These are phyloP conservation scores for Diaporthe helianthi DNA, from an alignment of 2,329 filamentous ascomycete species.

Conservation along the genomic window DNA sequence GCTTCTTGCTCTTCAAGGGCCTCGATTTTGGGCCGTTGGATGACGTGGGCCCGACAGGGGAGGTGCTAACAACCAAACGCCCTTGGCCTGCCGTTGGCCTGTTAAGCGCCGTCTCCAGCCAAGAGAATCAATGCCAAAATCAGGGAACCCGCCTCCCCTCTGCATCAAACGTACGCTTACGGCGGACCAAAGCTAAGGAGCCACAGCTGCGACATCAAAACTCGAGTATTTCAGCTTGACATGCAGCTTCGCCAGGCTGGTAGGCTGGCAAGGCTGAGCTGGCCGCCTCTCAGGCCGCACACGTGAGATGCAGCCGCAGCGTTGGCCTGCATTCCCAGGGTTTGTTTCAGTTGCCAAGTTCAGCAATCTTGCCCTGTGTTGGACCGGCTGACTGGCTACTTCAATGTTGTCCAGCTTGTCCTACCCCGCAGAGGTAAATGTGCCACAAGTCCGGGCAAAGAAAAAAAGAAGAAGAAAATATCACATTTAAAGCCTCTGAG, in stretches of 20 bases:
- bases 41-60: conserved; percentile 24
- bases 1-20: too few relatives aligned
- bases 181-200: neutral
- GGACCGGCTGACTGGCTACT: too few relatives aligned
- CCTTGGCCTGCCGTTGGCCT: neutral
- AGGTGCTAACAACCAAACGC: conserved; percentile 4
- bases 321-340: neutral
- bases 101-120: conserved; percentile 15
- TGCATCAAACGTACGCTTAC: conserved; percentile 7
- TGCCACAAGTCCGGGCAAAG: too few relatives aligned
- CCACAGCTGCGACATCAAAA: neutral
- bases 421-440: too few relatives aligned
- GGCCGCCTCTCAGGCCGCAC: neutral
- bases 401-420: too few relatives aligned
- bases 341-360: conserved; percentile 5
- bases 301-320: conserved; percentile 2
- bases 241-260: neutral
- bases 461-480: too few relatives aligned
- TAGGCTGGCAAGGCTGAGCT: too few relatives aligned
- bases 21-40: conserved; percentile 15
- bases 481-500: too few relatives aligned
- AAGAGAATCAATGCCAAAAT: conserved; percentile 17
- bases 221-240: neutral
- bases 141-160: conserved; percentile 20
- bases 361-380: neutral